Conservation (phyloP, 139 green algal species). For the Chlamydomonas incerta region DNA sequence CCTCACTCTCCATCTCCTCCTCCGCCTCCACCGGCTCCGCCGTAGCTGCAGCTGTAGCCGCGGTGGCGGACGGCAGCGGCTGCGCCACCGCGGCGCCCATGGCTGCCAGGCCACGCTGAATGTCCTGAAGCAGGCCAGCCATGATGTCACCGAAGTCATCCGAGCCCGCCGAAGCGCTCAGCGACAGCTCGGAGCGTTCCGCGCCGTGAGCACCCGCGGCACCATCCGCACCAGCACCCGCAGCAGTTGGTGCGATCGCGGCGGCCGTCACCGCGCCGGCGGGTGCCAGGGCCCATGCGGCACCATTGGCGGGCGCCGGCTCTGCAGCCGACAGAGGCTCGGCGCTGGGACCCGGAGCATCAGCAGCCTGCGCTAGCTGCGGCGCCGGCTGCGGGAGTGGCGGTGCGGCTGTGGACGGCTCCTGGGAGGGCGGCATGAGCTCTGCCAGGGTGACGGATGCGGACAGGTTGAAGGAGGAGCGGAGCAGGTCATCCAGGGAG, state of each 20-base stretch:
- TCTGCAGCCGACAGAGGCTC: no score
- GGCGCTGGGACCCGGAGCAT: no score
- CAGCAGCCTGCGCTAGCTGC: not conserved
- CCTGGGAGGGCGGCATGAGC: no score
- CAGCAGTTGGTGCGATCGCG: no score
- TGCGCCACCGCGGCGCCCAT: not conserved
- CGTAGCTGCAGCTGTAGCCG: no score
- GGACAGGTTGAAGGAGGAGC: not conserved
- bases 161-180: not conserved
- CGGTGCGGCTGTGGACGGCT: no score
- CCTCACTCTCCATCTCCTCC: not conserved
- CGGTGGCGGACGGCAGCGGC: not conserved
- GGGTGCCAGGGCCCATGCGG: no score
- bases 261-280: no score
- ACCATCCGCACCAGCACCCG: not conserved
- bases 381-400: not conserved
- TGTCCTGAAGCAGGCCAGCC: conserved; percentile 13
- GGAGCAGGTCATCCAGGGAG: conserved; percentile 2
- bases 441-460: not conserved
- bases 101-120: conserved; percentile 1
- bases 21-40: no score
- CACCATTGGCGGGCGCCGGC: not conserved
- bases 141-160: conserved; percentile 28
- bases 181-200: not conserved
- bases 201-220: not conserved